Conservation (phyloP, 352 stramenopile species). For the Globisporangium takayamanum region DNA sequence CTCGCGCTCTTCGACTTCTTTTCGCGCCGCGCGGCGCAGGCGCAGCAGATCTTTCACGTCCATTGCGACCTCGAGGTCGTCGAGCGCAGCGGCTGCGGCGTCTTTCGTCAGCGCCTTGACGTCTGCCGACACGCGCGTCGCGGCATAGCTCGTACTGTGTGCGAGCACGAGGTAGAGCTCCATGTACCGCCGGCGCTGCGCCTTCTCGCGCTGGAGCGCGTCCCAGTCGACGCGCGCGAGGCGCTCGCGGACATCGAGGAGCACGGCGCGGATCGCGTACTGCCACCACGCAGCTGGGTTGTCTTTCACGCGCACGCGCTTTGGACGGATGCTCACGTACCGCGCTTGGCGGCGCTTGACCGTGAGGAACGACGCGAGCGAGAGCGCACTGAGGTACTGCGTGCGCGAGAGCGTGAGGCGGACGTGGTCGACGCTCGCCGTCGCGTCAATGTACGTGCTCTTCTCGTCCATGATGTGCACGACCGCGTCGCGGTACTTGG, state of each 20-base stretch:
- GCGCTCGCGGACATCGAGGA: conserved; percentile 66
- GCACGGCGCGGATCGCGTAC: conserved; percentile 67
- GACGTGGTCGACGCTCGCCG: conserved; percentile 69
- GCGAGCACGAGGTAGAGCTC: conserved; percentile 41
- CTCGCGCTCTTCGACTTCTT: conserved; percentile 28
- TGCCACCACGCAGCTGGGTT: conserved; percentile 62
- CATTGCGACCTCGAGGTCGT: conserved; percentile 62
- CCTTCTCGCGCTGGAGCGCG: conserved; percentile 26
- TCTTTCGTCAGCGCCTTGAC: conserved; percentile 44
- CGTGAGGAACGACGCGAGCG: conserved; percentile 65
- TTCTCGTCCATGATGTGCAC: conserved; percentile 84
- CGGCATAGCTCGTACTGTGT: conserved; percentile 20
- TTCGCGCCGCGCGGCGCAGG: conserved; percentile 42
- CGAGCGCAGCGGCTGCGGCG: conserved; percentile 32
- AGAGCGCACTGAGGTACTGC: conserved; percentile 73
- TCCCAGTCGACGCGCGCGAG: conserved; percentile 70
- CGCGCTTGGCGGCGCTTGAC: conserved; percentile 51
- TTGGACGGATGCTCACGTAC: conserved; percentile 55
- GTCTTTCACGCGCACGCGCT: conserved; percentile 29
- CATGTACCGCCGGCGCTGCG: conserved; percentile 44
- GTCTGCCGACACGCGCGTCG: conserved; percentile 32
- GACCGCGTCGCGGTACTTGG: conserved; percentile 71
- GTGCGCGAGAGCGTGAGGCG: conserved; percentile 47
- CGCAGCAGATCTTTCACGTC: conserved; percentile 69
- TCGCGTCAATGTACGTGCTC: conserved; percentile 81